Conservation (phyloP, 2,329 filamentous ascomycete species). For the Westerdykella sp. region DNA sequence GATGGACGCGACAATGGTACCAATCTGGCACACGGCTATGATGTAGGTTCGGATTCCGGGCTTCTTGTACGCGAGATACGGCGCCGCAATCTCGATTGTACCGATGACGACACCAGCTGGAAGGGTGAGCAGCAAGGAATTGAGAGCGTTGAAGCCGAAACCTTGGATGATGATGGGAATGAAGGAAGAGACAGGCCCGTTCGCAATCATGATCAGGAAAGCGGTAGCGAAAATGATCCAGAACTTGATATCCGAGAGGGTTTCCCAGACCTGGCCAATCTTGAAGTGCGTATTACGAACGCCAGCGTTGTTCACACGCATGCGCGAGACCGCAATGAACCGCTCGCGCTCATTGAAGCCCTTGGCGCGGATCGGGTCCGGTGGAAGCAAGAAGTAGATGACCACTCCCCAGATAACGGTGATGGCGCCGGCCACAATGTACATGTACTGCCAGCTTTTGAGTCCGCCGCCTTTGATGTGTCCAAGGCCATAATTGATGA, state of each 20-base stretch:
- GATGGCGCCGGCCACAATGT: slow-evolving; percentile 24
- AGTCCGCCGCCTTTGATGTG: slow-evolving; percentile 17
- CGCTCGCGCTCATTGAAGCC: slow-evolving; percentile 36
- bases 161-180: slow-evolving; percentile 27
- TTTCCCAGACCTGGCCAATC: slow-evolving; percentile 55
- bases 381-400: slow-evolving; percentile 37
- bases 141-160: slow-evolving; percentile 23
- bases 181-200: slow-evolving; percentile 24
- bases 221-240: slow-evolving; percentile 39
- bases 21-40: slow-evolving; percentile 21
- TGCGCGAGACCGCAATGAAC: slow-evolving; percentile 56
- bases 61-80: slow-evolving; percentile 21
- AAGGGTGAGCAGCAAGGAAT: slow-evolving; percentile 21
- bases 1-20: slow-evolving; percentile 39
- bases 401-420: slow-evolving; percentile 23
- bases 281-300: slow-evolving; percentile 65
- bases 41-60: slow-evolving; percentile 26
- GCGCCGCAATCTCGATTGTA: slow-evolving; percentile 17
- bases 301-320: slow-evolving; percentile 68
- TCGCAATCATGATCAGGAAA: slow-evolving; percentile 28
- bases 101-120: slow-evolving; percentile 22
- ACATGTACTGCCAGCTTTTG: slow-evolving; percentile 29
- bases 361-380: slow-evolving; percentile 38
- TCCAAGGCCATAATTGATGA: slow-evolving; percentile 30
- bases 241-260: slow-evolving; percentile 50